A percentile compares a stretch with the other conserved stretches of the same genome.
Evolutionary conservation across 106 monocot species (phyloP).

Genomic region (Allium fistulosum): DNA sequence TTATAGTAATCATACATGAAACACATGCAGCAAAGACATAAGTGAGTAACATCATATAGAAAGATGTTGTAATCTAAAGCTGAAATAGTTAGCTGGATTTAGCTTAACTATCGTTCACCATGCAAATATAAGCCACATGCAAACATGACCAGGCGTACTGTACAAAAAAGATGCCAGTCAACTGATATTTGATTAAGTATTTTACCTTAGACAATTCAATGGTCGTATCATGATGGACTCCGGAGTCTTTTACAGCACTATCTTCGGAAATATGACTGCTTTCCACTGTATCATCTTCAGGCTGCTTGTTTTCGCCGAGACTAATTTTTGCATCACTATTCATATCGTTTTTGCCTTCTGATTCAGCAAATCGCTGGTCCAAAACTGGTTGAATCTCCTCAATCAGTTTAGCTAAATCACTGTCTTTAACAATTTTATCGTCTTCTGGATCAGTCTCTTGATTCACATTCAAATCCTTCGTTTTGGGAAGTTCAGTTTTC

Average conservation of each 20-base stretch:
- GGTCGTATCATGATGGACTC: constrained; percentile 1
- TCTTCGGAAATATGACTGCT: constrained; percentile 11
- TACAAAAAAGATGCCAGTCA: too few relatives aligned
- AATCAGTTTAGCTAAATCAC: constrained; percentile 11
- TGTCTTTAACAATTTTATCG: constrained; percentile 13
- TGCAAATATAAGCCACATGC: too few relatives aligned
- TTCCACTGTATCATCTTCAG: constrained; percentile 15
- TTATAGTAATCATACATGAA: too few relatives aligned
- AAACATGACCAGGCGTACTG: too few relatives aligned
- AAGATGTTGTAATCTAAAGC: too few relatives aligned
- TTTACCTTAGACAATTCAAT: constrained; percentile 22
- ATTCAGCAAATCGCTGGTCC: constrained; percentile 16
- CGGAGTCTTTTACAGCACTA: not conserved
- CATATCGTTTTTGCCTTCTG: constrained; percentile 4
- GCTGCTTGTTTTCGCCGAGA: constrained; percentile 5
- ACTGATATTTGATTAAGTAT: too few relatives aligned
- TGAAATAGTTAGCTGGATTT: too few relatives aligned
- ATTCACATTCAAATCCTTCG: constrained; percentile 8
- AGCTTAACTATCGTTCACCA: too few relatives aligned
- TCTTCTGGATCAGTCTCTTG: constrained; percentile 13
- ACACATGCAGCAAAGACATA: too few relatives aligned
- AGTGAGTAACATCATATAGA: too few relatives aligned
- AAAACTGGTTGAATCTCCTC: constrained; percentile 13
- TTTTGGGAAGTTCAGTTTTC: constrained; percentile 8
- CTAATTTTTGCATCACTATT: not conserved